These are phyloP conservation scores for Sarcodon sp. DNA, from an alignment of 768 basidiomycete genomes.

Conservation along the genomic window DNA sequence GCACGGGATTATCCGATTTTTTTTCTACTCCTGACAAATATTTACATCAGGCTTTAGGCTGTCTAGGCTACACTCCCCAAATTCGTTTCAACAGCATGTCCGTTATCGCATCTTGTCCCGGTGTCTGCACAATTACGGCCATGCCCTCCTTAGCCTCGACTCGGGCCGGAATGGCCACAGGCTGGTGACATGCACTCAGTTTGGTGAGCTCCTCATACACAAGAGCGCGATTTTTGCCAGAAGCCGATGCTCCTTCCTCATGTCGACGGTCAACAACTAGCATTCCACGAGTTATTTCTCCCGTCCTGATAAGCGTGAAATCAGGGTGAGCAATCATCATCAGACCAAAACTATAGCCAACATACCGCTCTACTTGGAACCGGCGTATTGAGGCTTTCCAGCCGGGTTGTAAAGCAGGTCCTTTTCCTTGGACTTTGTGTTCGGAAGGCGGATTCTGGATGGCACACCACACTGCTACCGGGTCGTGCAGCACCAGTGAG, in stretches of 20 bases:
- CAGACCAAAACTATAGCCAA: not conserved
- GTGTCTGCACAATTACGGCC: slow-evolving; percentile 40
- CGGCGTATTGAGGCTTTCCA: slow-evolving; percentile 33
- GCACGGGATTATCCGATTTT: too few species aligned
- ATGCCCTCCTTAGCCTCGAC: slow-evolving; percentile 20
- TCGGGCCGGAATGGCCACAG: slow-evolving; percentile 38
- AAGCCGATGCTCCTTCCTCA: slow-evolving; percentile 49
- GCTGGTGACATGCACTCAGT: slow-evolving; percentile 23
- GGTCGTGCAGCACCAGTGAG: slow-evolving; percentile 84
- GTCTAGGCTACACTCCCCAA: slow-evolving; percentile 26
- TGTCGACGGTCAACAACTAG: slow-evolving; percentile 70
- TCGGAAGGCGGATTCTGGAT: slow-evolving; percentile 48
- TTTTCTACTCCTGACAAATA: too few species aligned
- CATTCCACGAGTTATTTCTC: slow-evolving; percentile 81
- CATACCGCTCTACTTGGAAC: slow-evolving; percentile 32
- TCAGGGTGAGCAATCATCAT: slow-evolving; percentile 1
- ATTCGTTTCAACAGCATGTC: slow-evolving; percentile 37
- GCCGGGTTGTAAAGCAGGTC: slow-evolving; percentile 24
- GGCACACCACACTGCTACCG: slow-evolving; percentile 82
- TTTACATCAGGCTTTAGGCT: too few species aligned
- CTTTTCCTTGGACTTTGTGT: slow-evolving; percentile 8
- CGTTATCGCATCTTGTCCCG: slow-evolving; percentile 43
- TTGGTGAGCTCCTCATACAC: slow-evolving; percentile 38
- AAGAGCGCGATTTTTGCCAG: slow-evolving; percentile 51
- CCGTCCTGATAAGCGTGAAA: slow-evolving; percentile 29